Conservation (phyloP, 169 alveolate genomes). For the Babesia microti region DNA sequence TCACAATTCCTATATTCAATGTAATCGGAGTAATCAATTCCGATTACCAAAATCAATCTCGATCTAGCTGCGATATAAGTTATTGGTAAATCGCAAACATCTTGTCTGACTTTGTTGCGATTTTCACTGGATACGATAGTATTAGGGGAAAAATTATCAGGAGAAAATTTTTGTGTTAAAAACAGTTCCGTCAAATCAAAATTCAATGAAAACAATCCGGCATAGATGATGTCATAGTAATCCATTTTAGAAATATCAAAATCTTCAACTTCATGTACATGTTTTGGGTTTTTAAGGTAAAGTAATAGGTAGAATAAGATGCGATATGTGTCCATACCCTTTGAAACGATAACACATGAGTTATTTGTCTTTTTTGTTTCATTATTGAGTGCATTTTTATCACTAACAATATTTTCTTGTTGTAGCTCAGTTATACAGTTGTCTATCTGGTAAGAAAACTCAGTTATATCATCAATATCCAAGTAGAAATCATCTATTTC, state of each 20-base stretch:
- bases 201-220: background rate
- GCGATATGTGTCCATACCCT: slow-evolving; percentile 26
- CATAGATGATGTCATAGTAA: background rate
- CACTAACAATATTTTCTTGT: too few relatives aligned
- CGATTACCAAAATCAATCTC: background rate
- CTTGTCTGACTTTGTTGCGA: background rate
- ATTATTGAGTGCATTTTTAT: too few relatives aligned
- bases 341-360: slow-evolving; percentile 27
- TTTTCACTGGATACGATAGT: too few relatives aligned
- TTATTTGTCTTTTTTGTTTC: too few relatives aligned
- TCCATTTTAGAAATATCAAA: background rate
- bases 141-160: too few relatives aligned
- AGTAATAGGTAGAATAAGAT: slow-evolving; percentile 35
- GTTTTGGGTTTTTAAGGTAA: slow-evolving; percentile 33
- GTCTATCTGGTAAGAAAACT: too few relatives aligned
- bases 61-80: too few relatives aligned
- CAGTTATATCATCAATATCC: slow-evolving; percentile 6
- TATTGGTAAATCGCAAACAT: too few relatives aligned
- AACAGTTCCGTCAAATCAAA: background rate
- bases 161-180: background rate
- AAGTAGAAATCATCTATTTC: background rate
- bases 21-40: background rate
- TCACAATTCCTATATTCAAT: slow-evolving; percentile 1
- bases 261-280: slow-evolving; percentile 19
- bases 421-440: too few relatives aligned